Evolutionary conservation across 805 yeast species (phyloP), one percentile per base, ranked within the genome.

Genomic region (Wickerhamomyces ciferrii): DNA sequence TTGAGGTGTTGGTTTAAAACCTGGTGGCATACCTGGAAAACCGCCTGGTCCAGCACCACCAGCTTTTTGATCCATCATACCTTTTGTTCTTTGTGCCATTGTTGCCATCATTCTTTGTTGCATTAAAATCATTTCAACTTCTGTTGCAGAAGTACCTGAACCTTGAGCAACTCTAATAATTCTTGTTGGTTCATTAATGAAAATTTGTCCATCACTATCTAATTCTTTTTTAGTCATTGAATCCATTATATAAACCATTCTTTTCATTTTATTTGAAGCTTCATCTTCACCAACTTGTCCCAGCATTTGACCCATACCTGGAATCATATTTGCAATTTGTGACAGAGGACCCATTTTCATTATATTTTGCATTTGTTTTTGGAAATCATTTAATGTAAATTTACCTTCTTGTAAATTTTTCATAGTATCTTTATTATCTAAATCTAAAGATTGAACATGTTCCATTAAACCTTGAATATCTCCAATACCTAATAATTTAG

Each of bases 271-370:
- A 46, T 78, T 75, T n/a, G 88, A 79, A 0, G 96, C 84, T 58
- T 94, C 98, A 56, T 89, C 96, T 62, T 90, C 97, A 24, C 96
- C 94, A 39, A 88, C 82, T 64, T 87, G 92, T 44, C 76, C 81
- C 78, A 92, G 84, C 75, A 92, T 75, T 34, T 91, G 80, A 69
- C 90, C 79, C 59, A 97, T 88, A 23, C 84, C 94, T 0, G 99
- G 99, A 49, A 92, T 82, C 97, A 92, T 92, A 45, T 85, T 80
- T 3, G 97, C 97, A 52, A 92, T 88, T 63, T 94, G 91, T 21
- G 96, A 83, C 45, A 92, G 69, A 3, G 98, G 97, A 2, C 99
- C 99, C 96, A 94, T 88, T 66, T 94, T 94, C 79, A 92, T 74
- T 56, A 94, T 86, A 54, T 91, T 92, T 64, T 86, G 85, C 95